Evolutionary conservation across 2,329 filamentous ascomycete species (phyloP).

Genomic region (Alternaria triticina): DNA sequence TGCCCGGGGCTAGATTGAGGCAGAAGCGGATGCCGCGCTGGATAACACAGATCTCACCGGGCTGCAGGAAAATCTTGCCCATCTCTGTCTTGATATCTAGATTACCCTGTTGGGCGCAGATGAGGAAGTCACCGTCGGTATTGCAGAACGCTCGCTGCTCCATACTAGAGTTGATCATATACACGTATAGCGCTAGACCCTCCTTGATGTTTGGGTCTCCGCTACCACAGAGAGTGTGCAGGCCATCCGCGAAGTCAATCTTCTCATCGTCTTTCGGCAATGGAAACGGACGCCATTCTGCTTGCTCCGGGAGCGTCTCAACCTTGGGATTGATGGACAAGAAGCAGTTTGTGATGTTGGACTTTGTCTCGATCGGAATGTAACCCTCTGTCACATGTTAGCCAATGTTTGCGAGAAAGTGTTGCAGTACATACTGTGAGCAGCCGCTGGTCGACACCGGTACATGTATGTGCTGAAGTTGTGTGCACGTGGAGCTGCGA

Average conservation of each 20-base stretch:
- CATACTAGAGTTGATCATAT: conserved; percentile 58
- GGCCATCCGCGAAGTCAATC: conserved; percentile 56
- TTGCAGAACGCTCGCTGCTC: conserved; percentile 55
- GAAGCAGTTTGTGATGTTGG: conserved; percentile 53
- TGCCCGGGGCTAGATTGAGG: conserved; percentile 41
- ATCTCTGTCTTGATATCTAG: conserved; percentile 50
- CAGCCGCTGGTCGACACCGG: conserved; percentile 52
- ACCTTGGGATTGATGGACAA: conserved; percentile 56
- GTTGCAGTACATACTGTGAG: conserved; percentile 42
- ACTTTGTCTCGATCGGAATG: conserved; percentile 33
- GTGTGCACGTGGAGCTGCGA: conserved; percentile 50
- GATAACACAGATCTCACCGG: conserved; percentile 51
- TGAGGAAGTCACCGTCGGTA: conserved; percentile 49
- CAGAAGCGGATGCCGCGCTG: conserved; percentile 50
- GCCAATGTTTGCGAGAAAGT: conserved; percentile 1
- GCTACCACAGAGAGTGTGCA: conserved; percentile 58
- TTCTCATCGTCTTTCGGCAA: conserved; percentile 45
- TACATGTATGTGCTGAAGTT: conserved; percentile 57
- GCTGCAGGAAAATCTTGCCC: conserved; percentile 48
- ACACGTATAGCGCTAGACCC: conserved; percentile 58
- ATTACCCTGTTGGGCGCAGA: conserved; percentile 45
- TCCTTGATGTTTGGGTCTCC: conserved; percentile 60
- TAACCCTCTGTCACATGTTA: conserved; percentile 34
- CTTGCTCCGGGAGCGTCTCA: conserved; percentile 58
- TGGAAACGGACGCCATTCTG: conserved; percentile 56